These are phyloP conservation scores for Immersiella caudata DNA, from an alignment of 495 filamentous ascomycete genomes.

Conservation along the genomic window DNA sequence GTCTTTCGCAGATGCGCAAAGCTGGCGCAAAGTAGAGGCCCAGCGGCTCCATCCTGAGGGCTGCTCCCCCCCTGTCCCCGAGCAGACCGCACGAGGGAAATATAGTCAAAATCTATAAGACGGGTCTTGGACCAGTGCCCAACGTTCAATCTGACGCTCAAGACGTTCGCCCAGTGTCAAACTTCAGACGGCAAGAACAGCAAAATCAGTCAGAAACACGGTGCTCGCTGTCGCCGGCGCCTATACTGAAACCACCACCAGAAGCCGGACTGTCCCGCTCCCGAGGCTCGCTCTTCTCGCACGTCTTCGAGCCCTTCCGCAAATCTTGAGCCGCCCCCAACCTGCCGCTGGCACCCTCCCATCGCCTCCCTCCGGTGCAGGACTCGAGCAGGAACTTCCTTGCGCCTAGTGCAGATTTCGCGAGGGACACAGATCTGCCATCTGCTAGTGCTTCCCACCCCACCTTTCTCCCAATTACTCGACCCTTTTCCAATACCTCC, in stretches of 20 bases:
- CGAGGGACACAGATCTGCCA: conserved; percentile 15
- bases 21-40: conserved; percentile 15
- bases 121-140: conserved; percentile 36
- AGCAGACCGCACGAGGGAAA: conserved; percentile 17
- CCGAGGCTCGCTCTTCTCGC: conserved; percentile 22
- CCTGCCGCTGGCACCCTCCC: conserved; percentile 28
- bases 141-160: conserved; percentile 30
- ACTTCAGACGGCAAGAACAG: conserved; percentile 40
- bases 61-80: neutral
- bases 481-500: conserved; percentile 21
- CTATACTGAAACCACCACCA: neutral
- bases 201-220: conserved; percentile 19
- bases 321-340: conserved; percentile 22
- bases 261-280: neutral
- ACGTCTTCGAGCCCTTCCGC: conserved; percentile 12
- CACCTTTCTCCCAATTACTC: conserved; percentile 18
- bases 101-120: conserved; percentile 43
- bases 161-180: conserved; percentile 34
- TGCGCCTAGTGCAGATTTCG: conserved; percentile 20
- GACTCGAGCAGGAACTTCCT: conserved; percentile 22
- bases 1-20: conserved; percentile 23
- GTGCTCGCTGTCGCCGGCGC: neutral
- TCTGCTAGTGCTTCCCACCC: conserved; percentile 29
- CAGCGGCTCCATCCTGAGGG: conserved; percentile 9
- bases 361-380: conserved; percentile 19